Base-by-base conservation (phyloP, 2,329 filamentous ascomycete genomes). In the Aspergillus sp. region DNA sequence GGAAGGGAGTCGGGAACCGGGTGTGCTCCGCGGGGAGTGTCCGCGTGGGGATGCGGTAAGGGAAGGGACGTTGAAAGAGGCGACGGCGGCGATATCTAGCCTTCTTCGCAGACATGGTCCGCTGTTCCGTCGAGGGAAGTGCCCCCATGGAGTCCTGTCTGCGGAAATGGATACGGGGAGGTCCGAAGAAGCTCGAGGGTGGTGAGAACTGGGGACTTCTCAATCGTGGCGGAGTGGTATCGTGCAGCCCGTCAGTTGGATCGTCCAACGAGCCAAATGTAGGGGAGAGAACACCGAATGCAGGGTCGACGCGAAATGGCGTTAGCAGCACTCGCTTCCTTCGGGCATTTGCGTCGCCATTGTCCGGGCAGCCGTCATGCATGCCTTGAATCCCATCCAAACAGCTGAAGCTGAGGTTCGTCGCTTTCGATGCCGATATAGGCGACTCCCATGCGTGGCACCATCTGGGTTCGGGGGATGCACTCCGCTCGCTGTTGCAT, bases 1-100 rank as follows among this genome's bases (percentile, higher is more conserved):
- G 41, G 14, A 39, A 38, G 7, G 35, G 35, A 8, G 31, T 32
- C n/a, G 41, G 42, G 24, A 40, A 45, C 27, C 31, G 26, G 19
- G 33, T 24, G n/a, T 40, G 35, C 8, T 39, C 36, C 10, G 41
- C 15, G 13, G 19, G 19, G 7, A 15, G 26, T 6, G 17, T 14
- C 11, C 24, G 19, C 10, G 26, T 35, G 8, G 32, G 15, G 16
- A 27, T 30, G 12, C 29, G 34, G 22, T 15, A 11, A 15, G 32
- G 29, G n/a, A 24, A 14, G 2, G 22, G 29, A 3, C 28, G 41
- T 26, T 37, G 32, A 27, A 22, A 6, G 10, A 6, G 19, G 19
- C 19, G 19, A 22, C 19, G 19, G 5, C 19, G 19, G 5, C 6
- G 10, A 12, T 15, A 22, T 12, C 15, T 32, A 25, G 30, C 3